Percentiles rank a stretch among this genome's conserved stretches.
Evolutionary conservation across 768 basidiomycete genomes (phyloP).

Genomic region (Pilatotrama ljubarskyi): DNA sequence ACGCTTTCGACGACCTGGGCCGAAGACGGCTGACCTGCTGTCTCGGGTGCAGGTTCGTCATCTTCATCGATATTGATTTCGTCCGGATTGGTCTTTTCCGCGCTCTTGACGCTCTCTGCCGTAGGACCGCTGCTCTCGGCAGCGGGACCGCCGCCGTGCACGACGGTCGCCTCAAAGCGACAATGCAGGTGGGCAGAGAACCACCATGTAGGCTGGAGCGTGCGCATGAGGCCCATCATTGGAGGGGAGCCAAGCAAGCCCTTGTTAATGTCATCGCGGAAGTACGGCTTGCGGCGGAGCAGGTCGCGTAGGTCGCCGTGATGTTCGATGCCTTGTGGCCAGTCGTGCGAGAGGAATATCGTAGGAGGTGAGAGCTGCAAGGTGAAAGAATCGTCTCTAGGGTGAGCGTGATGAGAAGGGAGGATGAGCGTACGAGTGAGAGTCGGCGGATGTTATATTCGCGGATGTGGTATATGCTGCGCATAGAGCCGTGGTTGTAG

Average conservation of each 20-base stretch:
- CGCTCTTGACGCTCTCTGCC: too few species aligned
- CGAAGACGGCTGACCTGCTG: not conserved
- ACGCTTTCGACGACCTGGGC: not conserved
- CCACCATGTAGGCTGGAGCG: constrained; percentile 83
- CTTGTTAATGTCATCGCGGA: constrained; percentile 64
- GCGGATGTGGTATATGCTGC: constrained; percentile 89
- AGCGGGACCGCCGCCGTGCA: constrained; percentile 38
- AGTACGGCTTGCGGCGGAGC: constrained; percentile 75
- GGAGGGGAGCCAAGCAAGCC: constrained; percentile 86
- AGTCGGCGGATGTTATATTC: constrained; percentile 81
- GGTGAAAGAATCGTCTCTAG: not conserved
- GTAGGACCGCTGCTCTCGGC: too few species aligned
- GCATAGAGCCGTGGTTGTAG: constrained; percentile 68
- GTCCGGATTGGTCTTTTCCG: constrained; percentile 35
- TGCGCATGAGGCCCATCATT: constrained; percentile 71
- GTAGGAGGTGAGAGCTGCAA: constrained; percentile 57
- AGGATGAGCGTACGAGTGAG: constrained; percentile 53
- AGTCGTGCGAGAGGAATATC: constrained; percentile 95
- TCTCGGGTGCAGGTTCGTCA: constrained; percentile 23
- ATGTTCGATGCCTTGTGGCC: constrained; percentile 85
- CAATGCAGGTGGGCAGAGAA: constrained; percentile 91
- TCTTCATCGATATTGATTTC: constrained; percentile 41
- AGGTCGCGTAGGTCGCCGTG: constrained; percentile 70
- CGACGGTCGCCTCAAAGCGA: constrained; percentile 73
- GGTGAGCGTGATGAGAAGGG: not conserved